Percentiles rank a stretch among this genome's conserved stretches.
Conservation (phyloP, 1,139 yeast genomes). For the Saccharomyces hybrid region DNA sequence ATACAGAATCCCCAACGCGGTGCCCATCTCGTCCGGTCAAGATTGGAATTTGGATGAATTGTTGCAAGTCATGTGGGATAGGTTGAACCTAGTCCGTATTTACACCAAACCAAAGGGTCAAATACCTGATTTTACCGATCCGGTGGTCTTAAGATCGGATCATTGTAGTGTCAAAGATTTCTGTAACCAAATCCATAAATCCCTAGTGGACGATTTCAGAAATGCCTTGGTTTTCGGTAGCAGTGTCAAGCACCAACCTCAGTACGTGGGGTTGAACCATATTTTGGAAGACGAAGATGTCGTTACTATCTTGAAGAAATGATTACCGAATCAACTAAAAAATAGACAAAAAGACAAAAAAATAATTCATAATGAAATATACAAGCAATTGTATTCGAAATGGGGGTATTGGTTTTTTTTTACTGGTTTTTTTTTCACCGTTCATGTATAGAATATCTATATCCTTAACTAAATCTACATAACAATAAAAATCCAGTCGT, state of each 20-base stretch:
- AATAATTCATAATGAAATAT: background rate
- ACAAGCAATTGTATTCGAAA: background rate
- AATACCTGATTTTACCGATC: slow-evolving; percentile 88
- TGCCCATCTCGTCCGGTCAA: slow-evolving; percentile 89
- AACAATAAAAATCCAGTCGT: background rate
- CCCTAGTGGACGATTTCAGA: slow-evolving; percentile 85
- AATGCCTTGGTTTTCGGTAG: slow-evolving; percentile 87
- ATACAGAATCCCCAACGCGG: slow-evolving; percentile 90
- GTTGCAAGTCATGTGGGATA: slow-evolving; percentile 90
- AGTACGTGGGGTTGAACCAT: slow-evolving; percentile 82
- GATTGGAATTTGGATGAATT: slow-evolving; percentile 97
- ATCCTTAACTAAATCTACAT: background rate
- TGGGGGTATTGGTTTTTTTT: background rate
- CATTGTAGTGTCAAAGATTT: slow-evolving; percentile 87
- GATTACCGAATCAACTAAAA: slow-evolving; percentile 7
- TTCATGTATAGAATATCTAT: background rate
- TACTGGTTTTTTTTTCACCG: background rate
- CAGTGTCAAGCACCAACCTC: slow-evolving; percentile 97
- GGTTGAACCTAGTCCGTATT: slow-evolving; percentile 81
- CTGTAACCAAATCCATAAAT: slow-evolving; percentile 92
- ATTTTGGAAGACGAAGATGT: slow-evolving; percentile 90
- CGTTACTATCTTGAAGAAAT: slow-evolving; percentile 83
- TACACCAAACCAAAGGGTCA: slow-evolving; percentile 95
- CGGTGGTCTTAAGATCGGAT: slow-evolving; percentile 79
- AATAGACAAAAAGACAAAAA: background rate